Percentiles rank a stretch among this genome's conserved stretches.
Evolutionary conservation across 1,139 yeast species (phyloP).

Genomic region (Torulaspora pretoriensis): DNA sequence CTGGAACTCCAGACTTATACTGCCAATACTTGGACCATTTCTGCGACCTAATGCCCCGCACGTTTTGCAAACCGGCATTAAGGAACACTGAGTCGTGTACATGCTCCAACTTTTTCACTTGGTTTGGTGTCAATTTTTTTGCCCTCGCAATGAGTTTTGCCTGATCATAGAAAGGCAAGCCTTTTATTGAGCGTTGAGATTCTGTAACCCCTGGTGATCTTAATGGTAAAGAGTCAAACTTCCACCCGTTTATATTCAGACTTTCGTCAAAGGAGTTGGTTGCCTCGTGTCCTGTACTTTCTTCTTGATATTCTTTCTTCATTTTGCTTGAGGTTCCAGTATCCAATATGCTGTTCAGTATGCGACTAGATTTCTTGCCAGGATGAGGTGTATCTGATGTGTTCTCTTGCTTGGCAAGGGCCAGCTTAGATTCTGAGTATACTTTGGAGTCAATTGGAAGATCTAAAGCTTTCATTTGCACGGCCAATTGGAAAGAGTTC

Average conservation of each 20-base stretch:
- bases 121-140: conserved; percentile 28
- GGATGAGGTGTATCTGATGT: conserved; percentile 15
- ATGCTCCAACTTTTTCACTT: conserved; percentile 38
- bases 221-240: conserved; percentile 33
- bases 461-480: conserved; percentile 33
- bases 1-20: conserved; percentile 37
- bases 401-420: conserved; percentile 5
- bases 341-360: conserved; percentile 25
- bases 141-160: conserved; percentile 22
- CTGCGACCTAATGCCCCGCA: conserved; percentile 32
- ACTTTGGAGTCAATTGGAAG: conserved; percentile 25
- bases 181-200: conserved; percentile 30
- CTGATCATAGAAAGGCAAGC: conserved; percentile 36
- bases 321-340: conserved; percentile 11
- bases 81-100: conserved; percentile 38
- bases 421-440: conserved; percentile 1
- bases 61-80: conserved; percentile 34
- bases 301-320: conserved; percentile 18
- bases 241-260: conserved; percentile 35
- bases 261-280: conserved; percentile 12
- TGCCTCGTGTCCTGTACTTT: conserved; percentile 4
- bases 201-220: conserved; percentile 6
- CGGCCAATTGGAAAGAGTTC: conserved; percentile 29
- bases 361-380: conserved; percentile 21
- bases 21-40: conserved; percentile 42